Evolutionary conservation across 106 monocot genomes (phyloP).

Genomic region (Alisma plantagoaquatica): DNA sequence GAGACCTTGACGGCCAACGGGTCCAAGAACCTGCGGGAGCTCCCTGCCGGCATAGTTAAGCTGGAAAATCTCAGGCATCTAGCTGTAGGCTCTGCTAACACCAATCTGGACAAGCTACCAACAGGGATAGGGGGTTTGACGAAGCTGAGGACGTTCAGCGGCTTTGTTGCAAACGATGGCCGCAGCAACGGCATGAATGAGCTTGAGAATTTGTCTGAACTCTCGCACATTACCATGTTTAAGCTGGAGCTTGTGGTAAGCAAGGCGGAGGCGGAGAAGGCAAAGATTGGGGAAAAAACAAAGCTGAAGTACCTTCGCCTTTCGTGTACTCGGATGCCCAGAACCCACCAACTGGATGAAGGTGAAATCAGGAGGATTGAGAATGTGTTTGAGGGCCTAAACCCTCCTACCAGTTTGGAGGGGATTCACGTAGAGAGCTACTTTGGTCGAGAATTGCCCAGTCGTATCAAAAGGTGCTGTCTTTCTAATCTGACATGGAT

Average conservation of each 20-base stretch:
- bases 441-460: conserved; percentile 16
- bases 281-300: conserved; percentile 12
- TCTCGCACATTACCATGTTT: conserved; percentile 15
- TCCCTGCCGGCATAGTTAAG: conserved; percentile 13
- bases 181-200: conserved; percentile 19
- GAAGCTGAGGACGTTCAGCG: conserved; percentile 17
- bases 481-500: conserved; percentile 18
- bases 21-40: conserved; percentile 14
- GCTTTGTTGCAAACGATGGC: conserved; percentile 12
- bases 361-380: conserved; percentile 13
- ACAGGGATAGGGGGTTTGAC: conserved; percentile 19
- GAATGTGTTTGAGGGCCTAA: conserved; percentile 26
- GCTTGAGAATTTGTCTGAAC: conserved; percentile 16
- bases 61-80: conserved; percentile 22
- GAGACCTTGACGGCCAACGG: conserved; percentile 15
- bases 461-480: conserved; percentile 4
- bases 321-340: background rate
- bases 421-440: conserved; percentile 18
- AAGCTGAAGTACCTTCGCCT: conserved; percentile 18
- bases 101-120: conserved; percentile 14
- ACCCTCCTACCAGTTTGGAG: conserved; percentile 14
- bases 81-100: conserved; percentile 2
- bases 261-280: conserved; percentile 5
- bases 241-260: conserved; percentile 18
- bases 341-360: background rate